These are phyloP conservation scores for Metschnikowia peoriensis DNA, from an alignment of 805 yeast species.

Conservation along the genomic window DNA sequence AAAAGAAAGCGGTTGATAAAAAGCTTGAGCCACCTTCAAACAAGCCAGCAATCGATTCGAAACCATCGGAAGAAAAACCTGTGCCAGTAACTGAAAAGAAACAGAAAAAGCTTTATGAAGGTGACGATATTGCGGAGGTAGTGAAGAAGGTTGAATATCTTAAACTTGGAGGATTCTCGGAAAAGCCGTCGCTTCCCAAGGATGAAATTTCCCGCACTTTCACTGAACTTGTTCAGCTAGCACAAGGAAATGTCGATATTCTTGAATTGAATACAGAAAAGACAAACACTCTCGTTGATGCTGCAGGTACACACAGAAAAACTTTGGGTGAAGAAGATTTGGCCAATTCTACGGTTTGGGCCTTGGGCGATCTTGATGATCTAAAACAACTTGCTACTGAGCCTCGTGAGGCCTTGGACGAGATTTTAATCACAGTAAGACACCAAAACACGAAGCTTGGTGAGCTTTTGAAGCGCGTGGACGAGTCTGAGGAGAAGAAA, in stretches of 20 bases:
- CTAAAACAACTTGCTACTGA: conserved; percentile 5
- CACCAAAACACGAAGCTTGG: conserved; percentile 5
- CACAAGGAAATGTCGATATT: conserved; percentile 26
- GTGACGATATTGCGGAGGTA: conserved; percentile 6
- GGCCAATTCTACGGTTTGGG: conserved; percentile 16
- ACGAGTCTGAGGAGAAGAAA: conserved; percentile 17
- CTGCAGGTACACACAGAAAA: conserved; percentile 7
- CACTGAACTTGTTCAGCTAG: conserved; percentile 22
- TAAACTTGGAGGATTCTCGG: conserved; percentile 20
- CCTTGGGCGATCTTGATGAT: conserved; percentile 16
- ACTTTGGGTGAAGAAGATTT: conserved; percentile 7
- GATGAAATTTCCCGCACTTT: conserved; percentile 18
- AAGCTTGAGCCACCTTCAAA: background rate
- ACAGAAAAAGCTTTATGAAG: conserved; percentile 2
- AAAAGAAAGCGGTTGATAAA: background rate
- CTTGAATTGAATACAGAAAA: conserved; percentile 21
- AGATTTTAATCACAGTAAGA: background rate
- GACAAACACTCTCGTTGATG: conserved; percentile 15
- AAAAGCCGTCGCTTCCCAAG: background rate
- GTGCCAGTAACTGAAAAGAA: background rate
- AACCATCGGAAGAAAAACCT: background rate
- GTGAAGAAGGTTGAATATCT: conserved; percentile 5
- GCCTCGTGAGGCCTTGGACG: background rate
- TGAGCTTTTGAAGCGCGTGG: conserved; percentile 14
- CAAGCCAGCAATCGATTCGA: background rate